These are phyloP conservation scores for Tripterygium wilfordii DNA, from an alignment of 177 flowering plant genomes.

Conservation along the genomic window DNA sequence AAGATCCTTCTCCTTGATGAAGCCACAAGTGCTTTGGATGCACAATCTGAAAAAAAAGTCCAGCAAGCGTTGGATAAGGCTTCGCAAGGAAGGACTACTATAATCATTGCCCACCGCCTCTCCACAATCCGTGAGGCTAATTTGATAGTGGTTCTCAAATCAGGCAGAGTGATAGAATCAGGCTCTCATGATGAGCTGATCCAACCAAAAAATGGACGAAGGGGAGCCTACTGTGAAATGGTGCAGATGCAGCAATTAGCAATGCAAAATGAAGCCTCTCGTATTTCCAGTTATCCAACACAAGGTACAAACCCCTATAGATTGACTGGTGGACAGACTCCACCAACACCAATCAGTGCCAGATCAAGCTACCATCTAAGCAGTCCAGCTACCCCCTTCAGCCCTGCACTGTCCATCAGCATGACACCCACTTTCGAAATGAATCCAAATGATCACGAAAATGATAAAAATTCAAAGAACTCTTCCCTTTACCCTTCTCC, in stretches of 20 bases:
- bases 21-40: constrained; percentile 48
- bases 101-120: constrained; percentile 48
- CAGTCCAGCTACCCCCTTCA: constrained; percentile 22
- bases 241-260: background rate
- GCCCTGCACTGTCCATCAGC: constrained; percentile 19
- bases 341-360: constrained; percentile 7
- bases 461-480: constrained; percentile 1
- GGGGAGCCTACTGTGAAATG: background rate
- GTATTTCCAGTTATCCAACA: background rate
- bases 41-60: constrained; percentile 35
- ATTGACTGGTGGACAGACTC: constrained; percentile 5
- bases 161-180: constrained; percentile 30
- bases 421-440: constrained; percentile 7
- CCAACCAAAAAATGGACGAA: constrained; percentile 1
- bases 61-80: constrained; percentile 39
- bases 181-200: constrained; percentile 37
- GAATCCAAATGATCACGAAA: constrained; percentile 1
- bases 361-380: constrained; percentile 21
- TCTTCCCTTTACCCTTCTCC: constrained; percentile 18
- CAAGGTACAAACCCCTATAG: no score
- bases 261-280: constrained; percentile 12
- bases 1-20: constrained; percentile 43
- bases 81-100: constrained; percentile 31
- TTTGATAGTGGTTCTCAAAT: constrained; percentile 28
- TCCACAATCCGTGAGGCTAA: constrained; percentile 36